Evolutionary conservation across 2,329 filamentous ascomycete genomes (phyloP).

Genomic region (Paecilomyces niveus): DNA sequence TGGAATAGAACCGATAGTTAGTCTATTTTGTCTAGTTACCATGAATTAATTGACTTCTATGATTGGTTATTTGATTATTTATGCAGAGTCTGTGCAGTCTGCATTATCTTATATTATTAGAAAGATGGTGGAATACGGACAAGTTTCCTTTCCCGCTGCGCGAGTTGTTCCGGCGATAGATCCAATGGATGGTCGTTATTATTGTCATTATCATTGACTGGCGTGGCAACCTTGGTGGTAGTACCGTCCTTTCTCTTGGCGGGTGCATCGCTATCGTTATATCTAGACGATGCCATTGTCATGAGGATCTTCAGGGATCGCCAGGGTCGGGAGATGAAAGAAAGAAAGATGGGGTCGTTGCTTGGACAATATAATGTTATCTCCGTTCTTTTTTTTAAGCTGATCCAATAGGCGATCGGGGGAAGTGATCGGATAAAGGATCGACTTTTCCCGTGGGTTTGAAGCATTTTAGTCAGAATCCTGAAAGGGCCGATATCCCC

Average conservation of each 20-base stretch:
- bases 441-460: too few species aligned
- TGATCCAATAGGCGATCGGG: not conserved
- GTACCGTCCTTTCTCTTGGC: too few species aligned
- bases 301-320: not conserved
- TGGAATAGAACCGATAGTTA: not conserved
- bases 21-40: slow-evolving; percentile 10
- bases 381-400: not conserved
- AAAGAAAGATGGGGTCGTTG: not conserved
- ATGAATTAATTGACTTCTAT: not conserved
- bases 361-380: not conserved
- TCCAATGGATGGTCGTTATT: not conserved
- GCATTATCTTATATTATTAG: too few species aligned
- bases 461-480: not conserved
- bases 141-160: slow-evolving; percentile 16
- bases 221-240: not conserved
- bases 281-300: not conserved
- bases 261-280: not conserved
- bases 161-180: slow-evolving; percentile 9
- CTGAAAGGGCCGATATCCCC: not conserved
- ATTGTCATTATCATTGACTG: not conserved
- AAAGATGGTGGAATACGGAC: slow-evolving; percentile 12
- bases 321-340: not conserved
- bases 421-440: not conserved
- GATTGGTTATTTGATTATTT: not conserved
- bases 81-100: too few species aligned